phyloP scores from a whole-genome alignment of 2,329 filamentous ascomycete genomes.

The Leptodontidium sp. region DNA sequence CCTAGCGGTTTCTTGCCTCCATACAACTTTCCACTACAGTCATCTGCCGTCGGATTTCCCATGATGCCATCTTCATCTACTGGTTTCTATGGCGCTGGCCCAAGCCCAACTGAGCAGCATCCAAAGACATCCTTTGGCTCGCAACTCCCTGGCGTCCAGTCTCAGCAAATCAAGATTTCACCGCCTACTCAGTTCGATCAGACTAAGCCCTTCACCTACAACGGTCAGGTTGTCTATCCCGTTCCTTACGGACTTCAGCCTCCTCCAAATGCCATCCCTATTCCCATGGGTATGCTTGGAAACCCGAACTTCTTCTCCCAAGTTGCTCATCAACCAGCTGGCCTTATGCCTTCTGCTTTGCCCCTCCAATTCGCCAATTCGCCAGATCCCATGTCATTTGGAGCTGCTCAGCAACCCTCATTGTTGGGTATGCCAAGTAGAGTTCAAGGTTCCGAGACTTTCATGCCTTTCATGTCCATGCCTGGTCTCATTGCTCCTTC shows the following conservation, averaged over 20 bases:
- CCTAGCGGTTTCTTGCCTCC: constrained; percentile 33
- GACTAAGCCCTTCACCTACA: constrained; percentile 46
- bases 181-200: constrained; percentile 47
- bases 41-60: constrained; percentile 7
- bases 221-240: constrained; percentile 46
- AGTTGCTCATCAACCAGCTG: constrained; percentile 21
- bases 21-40: constrained; percentile 32
- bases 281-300: constrained; percentile 43
- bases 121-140: constrained; percentile 12
- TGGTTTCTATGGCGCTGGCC: constrained; percentile 5
- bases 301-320: constrained; percentile 38
- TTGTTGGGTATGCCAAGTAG: constrained; percentile 32
- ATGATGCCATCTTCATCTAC: constrained; percentile 2
- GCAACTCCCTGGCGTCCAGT: constrained; percentile 17
- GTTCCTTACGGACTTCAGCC: constrained; percentile 40
- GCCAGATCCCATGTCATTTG: constrained; percentile 19
- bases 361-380: constrained; percentile 30
- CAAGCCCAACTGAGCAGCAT: not conserved
- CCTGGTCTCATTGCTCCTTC: constrained; percentile 28
- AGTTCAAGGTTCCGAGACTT: constrained; percentile 22
- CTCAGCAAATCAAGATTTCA: constrained; percentile 45
- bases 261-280: constrained; percentile 36
- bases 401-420: constrained; percentile 34
- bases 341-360: constrained; percentile 33
- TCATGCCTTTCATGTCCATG: constrained; percentile 27